phyloP scores from a whole-genome alignment of 306 rosid species.

The Sicyos baderoa region DNA sequence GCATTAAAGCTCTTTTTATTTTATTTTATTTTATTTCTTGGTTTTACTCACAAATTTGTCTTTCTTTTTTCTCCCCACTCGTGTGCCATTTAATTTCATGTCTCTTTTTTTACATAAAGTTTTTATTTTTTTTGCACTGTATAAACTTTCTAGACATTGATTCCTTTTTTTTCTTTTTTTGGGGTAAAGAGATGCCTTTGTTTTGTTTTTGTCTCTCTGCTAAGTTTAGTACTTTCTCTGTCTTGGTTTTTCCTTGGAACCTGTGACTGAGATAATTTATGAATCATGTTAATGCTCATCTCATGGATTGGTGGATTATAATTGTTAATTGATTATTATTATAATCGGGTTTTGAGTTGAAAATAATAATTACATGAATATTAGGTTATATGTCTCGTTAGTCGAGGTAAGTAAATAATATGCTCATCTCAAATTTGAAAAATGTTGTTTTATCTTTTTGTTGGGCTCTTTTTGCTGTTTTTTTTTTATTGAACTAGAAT shows the following conservation, averaged over 20 bases:
- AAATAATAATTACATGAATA: too few species aligned
- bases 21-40: not conserved
- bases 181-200: not conserved
- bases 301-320: not conserved
- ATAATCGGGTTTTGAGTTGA: too few species aligned
- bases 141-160: not conserved
- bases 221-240: not conserved
- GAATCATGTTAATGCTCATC: not conserved
- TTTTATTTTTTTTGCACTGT: too few species aligned
- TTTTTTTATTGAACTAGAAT: too few species aligned
- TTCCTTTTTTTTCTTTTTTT: not conserved
- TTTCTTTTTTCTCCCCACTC: not conserved
- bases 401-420: too few species aligned
- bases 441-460: too few species aligned
- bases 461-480: too few species aligned
- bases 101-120: not conserved
- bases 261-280: not conserved
- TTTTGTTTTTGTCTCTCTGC: not conserved
- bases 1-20: not conserved
- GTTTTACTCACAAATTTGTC: not conserved
- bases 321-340: too few species aligned
- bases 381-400: too few species aligned
- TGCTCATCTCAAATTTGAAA: too few species aligned
- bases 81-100: not conserved
- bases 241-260: not conserved